Base-by-base conservation (phyloP, 306 rosid species). In the Prunus davidiana region DNA sequence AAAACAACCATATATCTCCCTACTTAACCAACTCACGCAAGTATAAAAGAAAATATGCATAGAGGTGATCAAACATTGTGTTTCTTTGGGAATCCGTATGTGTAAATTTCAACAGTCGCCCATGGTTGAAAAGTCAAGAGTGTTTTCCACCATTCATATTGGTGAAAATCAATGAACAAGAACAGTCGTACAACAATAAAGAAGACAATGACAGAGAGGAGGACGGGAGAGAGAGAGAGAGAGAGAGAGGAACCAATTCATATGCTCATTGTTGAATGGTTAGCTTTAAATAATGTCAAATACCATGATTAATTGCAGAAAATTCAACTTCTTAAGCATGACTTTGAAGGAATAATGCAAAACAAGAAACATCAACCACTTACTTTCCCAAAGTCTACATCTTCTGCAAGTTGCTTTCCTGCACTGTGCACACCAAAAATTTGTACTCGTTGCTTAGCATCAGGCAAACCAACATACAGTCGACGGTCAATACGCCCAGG, bases 401-500 rank as follows among this genome's bases (percentile, higher is more conserved):
- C 93, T 76, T 89, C 96, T 1, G 91, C 96, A 24, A 95, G 91
- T 72, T 84, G 87, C 79, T 87, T 92, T 83, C 93, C 93, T 32
- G 87, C 80, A 78, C 97, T 92, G 80, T 92, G 97, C 77, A 92
- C 97, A 54, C 89, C 89, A 83, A 92, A 92, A 81, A 95, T 92
- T 83, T 88, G 85, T 77, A 90, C 85, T 75, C 98, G 84, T 74
- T 95, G 98, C 75, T 90, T 93, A 49, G 91, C 89, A 82, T 92
- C 98, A 72, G 98, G 98, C 81, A 95, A 85, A 74, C 97, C 98
- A 82, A 95, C 89, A 88, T 87, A 90, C 76, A 95, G 88, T 70
- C 96, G 98, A 65, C 98, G 98, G 81, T 95, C 97, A 81, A 92
- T 95, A 71, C 97, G 89, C 64, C 98, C 98, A 54, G 87, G 71